Evolutionary conservation across 139 green algal species (phyloP).

Genomic region (Astrephomene gubernaculifera): DNA sequence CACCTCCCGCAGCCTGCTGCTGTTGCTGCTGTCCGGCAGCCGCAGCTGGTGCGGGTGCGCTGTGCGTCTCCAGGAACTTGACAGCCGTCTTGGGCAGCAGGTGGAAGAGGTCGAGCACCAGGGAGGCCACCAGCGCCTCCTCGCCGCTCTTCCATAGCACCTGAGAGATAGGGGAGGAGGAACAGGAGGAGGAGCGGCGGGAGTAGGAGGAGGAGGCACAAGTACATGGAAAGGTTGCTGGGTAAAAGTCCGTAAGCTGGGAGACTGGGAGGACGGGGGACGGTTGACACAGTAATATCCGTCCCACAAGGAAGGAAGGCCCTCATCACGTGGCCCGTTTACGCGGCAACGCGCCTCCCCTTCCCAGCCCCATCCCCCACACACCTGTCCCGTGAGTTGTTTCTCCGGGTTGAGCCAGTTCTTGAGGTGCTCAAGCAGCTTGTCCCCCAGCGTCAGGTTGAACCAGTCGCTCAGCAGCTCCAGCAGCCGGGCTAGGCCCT

Average conservation of each 20-base stretch:
- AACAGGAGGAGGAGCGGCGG: no score
- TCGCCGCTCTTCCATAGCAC: slow-evolving; percentile 68
- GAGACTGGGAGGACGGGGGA: no score
- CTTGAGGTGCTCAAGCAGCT: slow-evolving; percentile 94
- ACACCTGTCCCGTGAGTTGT: slow-evolving; percentile 53
- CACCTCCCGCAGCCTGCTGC: not conserved
- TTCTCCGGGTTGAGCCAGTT: slow-evolving; percentile 89
- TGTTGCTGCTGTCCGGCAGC: slow-evolving; percentile 9
- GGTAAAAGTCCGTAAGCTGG: no score
- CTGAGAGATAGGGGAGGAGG: not conserved
- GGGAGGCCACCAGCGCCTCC: slow-evolving; percentile 87
- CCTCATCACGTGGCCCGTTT: no score
- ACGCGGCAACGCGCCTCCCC: not conserved
- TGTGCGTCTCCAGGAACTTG: slow-evolving; percentile 91
- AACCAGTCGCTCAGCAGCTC: slow-evolving; percentile 93
- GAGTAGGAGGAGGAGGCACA: no score
- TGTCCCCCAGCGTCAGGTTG: slow-evolving; percentile 95
- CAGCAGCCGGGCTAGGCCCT: slow-evolving; percentile 81
- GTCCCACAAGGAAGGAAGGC: no score
- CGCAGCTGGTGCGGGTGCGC: not conserved
- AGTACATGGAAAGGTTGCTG: no score
- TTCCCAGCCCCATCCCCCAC: not conserved
- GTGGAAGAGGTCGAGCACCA: slow-evolving; percentile 96
- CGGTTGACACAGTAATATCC: no score
- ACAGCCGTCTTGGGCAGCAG: slow-evolving; percentile 85